phyloP scores from a whole-genome alignment of 768 basidiomycete species.

The Crassisporium funariophilum region DNA sequence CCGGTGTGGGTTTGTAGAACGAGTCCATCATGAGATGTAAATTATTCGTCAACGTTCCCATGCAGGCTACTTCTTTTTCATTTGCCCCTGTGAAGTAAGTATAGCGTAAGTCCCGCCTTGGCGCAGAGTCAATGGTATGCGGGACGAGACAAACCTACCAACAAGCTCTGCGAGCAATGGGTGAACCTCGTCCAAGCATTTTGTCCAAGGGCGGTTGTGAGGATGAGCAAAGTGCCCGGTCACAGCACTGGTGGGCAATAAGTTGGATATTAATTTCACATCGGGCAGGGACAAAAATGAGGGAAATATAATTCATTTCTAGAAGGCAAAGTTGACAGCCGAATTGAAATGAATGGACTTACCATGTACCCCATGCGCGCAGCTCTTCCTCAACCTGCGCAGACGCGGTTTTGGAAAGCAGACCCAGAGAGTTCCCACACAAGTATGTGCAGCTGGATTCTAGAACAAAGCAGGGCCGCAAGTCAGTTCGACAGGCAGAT shows the following conservation, averaged over 20 bases:
- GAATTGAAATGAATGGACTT: conserved; percentile 21
- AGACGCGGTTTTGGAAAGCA: conserved; percentile 73
- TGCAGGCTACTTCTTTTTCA: conserved; percentile 90
- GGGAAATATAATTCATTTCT: conserved; percentile 12
- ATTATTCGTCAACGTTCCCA: conserved; percentile 94
- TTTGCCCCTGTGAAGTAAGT: conserved; percentile 63
- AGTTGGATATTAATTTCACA: conserved; percentile 16
- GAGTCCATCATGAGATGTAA: conserved; percentile 93
- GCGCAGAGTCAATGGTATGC: conserved; percentile 5
- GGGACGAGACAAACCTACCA: conserved; percentile 51
- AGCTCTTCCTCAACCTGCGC: conserved; percentile 81
- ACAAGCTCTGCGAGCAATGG: conserved; percentile 80
- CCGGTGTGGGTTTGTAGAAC: conserved; percentile 88
- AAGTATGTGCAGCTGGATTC: conserved; percentile 75
- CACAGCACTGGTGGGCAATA: conserved; percentile 61
- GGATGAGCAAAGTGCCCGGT: conserved; percentile 91
- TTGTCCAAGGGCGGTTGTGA: conserved; percentile 80
- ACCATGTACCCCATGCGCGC: conserved; percentile 78
- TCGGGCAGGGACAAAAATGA: conserved; percentile 9
- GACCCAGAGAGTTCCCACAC: conserved; percentile 94
- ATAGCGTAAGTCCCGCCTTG: conserved; percentile 22
- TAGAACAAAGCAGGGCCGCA: conserved; percentile 27
- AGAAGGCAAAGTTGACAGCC: conserved; percentile 8
- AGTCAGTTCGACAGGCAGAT: conserved; percentile 7
- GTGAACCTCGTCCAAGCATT: conserved; percentile 70